Conservation (phyloP, 2,329 filamentous ascomycete species). For the Fusarium nurragi region DNA sequence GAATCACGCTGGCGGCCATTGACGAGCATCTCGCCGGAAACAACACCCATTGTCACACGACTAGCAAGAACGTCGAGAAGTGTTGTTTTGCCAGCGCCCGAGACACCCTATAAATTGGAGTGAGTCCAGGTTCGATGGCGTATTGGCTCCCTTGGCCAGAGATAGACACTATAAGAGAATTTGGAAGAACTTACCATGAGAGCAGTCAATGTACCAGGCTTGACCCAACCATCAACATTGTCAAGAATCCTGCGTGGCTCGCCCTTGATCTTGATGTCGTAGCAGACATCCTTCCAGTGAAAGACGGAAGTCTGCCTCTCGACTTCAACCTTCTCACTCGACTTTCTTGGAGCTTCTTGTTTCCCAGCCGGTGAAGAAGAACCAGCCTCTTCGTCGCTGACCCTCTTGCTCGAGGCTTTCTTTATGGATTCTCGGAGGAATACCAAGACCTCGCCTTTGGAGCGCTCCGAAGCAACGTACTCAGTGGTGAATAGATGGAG, state of each 20-base stretch:
- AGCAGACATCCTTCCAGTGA: constrained; percentile 76
- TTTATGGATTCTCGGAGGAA: constrained; percentile 21
- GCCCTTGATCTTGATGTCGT: constrained; percentile 74
- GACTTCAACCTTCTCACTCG: not conserved
- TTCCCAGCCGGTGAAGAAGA: not conserved
- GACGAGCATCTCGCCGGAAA: constrained; percentile 78
- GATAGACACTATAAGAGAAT: not conserved
- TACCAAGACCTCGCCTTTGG: constrained; percentile 33
- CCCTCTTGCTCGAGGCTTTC: not conserved
- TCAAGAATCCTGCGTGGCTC: constrained; percentile 71
- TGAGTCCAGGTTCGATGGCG: not conserved
- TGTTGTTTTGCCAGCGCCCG: constrained; percentile 88
- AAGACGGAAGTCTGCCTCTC: constrained; percentile 57
- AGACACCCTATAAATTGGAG: constrained; percentile 58
- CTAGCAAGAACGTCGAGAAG: constrained; percentile 83
- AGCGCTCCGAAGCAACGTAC: constrained; percentile 29
- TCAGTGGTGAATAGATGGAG: constrained; percentile 23
- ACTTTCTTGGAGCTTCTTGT: not conserved
- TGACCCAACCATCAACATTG: constrained; percentile 76
- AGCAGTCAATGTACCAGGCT: constrained; percentile 75
- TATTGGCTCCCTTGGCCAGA: not conserved
- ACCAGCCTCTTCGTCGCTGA: constrained; percentile 3
- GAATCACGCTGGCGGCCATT: constrained; percentile 71
- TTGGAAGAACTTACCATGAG: constrained; percentile 63
- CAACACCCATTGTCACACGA: constrained; percentile 86